These are phyloP conservation scores for Sphagnum tenellum DNA, from an alignment of 225 moss, liverwort and hornwort genomes.

Conservation along the genomic window DNA sequence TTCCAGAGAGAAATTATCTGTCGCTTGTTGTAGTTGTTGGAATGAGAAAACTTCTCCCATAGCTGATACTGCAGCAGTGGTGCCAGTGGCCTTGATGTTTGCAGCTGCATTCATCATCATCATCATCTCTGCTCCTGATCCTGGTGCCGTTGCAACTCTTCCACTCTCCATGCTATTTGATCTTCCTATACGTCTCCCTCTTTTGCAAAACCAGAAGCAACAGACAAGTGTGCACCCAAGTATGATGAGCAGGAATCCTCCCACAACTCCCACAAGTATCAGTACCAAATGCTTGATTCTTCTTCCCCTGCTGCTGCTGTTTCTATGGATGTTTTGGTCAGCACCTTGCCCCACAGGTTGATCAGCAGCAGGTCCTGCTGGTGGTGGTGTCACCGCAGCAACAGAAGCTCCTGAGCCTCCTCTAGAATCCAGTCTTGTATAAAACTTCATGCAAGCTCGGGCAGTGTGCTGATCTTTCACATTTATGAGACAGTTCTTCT, in stretches of 20 bases:
- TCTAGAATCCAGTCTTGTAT: slow-evolving; percentile 23
- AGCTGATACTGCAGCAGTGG: slow-evolving; percentile 40
- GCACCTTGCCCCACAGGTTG: too few relatives aligned
- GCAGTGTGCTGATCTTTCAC: slow-evolving; percentile 43
- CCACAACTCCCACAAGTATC: slow-evolving; percentile 59
- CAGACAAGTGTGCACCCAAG: slow-evolving; percentile 39
- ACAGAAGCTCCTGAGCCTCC: neutral
- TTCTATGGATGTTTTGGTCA: too few relatives aligned
- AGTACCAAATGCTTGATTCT: slow-evolving; percentile 39
- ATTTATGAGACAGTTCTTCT: slow-evolving; percentile 67
- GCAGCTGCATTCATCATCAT: too few relatives aligned
- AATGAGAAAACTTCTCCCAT: slow-evolving; percentile 75
- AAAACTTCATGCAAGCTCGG: slow-evolving; percentile 58
- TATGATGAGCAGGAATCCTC: slow-evolving; percentile 60
- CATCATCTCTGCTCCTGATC: too few relatives aligned
- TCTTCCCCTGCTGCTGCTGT: neutral
- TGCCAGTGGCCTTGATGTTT: slow-evolving; percentile 14
- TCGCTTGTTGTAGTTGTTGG: slow-evolving; percentile 65
- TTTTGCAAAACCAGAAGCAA: slow-evolving; percentile 42
- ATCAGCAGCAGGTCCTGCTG: neutral
- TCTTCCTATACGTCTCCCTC: slow-evolving; percentile 15
- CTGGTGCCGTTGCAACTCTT: neutral
- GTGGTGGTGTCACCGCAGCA: neutral
- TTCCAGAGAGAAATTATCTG: slow-evolving; percentile 52
- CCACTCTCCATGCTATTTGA: slow-evolving; percentile 22